Conservation (phyloP, 2,329 filamentous ascomycete genomes). For the Verticillium alfalfae region DNA sequence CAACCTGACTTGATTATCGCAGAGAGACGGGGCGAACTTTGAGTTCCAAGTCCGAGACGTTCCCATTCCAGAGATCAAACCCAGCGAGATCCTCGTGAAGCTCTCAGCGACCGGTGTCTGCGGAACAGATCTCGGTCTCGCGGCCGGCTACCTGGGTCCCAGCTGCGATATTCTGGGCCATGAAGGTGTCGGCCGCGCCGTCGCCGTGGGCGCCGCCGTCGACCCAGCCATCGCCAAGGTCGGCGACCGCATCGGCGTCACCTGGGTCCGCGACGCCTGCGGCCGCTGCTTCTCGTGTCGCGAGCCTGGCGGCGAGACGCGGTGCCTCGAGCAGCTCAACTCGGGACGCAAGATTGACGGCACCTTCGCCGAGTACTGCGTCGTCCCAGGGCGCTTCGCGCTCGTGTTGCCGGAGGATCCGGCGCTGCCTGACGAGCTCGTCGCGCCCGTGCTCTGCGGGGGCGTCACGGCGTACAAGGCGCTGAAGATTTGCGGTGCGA, state of each 20-base stretch:
- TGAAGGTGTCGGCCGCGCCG: slow-evolving; percentile 36
- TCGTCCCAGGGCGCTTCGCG: slow-evolving; percentile 27
- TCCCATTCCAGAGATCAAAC: slow-evolving; percentile 4
- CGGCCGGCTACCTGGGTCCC: slow-evolving; percentile 28
- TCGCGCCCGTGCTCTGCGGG: slow-evolving; percentile 35
- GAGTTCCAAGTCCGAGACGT: background rate
- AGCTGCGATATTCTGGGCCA: slow-evolving; percentile 31
- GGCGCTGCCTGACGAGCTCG: slow-evolving; percentile 21
- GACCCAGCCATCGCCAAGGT: slow-evolving; percentile 14
- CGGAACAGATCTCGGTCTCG: slow-evolving; percentile 31
- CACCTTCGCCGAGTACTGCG: slow-evolving; percentile 31
- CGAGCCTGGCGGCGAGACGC: slow-evolving; percentile 24
- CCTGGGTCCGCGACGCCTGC: slow-evolving; percentile 30
- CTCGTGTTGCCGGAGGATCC: slow-evolving; percentile 21
- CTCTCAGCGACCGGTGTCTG: slow-evolving; percentile 29
- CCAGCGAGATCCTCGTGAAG: slow-evolving; percentile 23
- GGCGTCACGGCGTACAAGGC: slow-evolving; percentile 38
- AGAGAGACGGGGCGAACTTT: background rate
- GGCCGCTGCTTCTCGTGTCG: slow-evolving; percentile 26
- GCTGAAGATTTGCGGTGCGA: slow-evolving; percentile 22
- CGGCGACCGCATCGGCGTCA: slow-evolving; percentile 30
- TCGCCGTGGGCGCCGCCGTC: slow-evolving; percentile 26
- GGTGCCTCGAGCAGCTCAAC: slow-evolving; percentile 24
- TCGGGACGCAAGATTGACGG: slow-evolving; percentile 27
- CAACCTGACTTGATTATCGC: background rate